Conservation (phyloP, 768 basidiomycete genomes). For the Wakefieldia striispora region DNA sequence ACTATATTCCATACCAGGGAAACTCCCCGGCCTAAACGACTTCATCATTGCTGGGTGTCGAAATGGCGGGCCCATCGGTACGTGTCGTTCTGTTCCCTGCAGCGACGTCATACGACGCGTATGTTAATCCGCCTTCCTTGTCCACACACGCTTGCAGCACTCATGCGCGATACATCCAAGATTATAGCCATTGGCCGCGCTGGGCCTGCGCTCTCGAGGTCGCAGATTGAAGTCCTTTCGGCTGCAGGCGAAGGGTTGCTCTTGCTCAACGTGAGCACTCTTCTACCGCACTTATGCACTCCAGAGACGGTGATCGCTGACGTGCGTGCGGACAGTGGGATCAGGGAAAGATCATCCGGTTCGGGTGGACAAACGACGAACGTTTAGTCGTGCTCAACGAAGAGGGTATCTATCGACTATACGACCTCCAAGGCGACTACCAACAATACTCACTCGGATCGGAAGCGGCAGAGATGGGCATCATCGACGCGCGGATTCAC, state of each 20-base stretch:
- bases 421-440: slow-evolving; percentile 85
- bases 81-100: slow-evolving; percentile 10
- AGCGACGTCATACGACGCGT: not conserved
- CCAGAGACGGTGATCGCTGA: slow-evolving; percentile 4
- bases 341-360: slow-evolving; percentile 73
- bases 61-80: slow-evolving; percentile 89
- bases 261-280: slow-evolving; percentile 66
- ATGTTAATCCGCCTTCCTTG: not conserved
- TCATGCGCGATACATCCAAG: slow-evolving; percentile 84
- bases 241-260: slow-evolving; percentile 74
- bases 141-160: slow-evolving; percentile 45
- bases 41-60: slow-evolving; percentile 79
- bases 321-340: slow-evolving; percentile 71
- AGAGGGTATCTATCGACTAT: slow-evolving; percentile 88
- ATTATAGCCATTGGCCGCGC: slow-evolving; percentile 67
- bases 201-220: slow-evolving; percentile 57
- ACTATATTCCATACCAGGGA: slow-evolving; percentile 79
- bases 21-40: slow-evolving; percentile 74
- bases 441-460: slow-evolving; percentile 79
- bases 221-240: slow-evolving; percentile 87
- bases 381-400: slow-evolving; percentile 83
- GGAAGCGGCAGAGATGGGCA: slow-evolving; percentile 78
- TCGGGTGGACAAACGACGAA: slow-evolving; percentile 85
- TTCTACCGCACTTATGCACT: not conserved
- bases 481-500: slow-evolving; percentile 83